A percentile compares a stretch with the other conserved stretches of the same genome.
Conservation (phyloP, 1,284 basidiomycete genomes). For the Boletus smithii region DNA sequence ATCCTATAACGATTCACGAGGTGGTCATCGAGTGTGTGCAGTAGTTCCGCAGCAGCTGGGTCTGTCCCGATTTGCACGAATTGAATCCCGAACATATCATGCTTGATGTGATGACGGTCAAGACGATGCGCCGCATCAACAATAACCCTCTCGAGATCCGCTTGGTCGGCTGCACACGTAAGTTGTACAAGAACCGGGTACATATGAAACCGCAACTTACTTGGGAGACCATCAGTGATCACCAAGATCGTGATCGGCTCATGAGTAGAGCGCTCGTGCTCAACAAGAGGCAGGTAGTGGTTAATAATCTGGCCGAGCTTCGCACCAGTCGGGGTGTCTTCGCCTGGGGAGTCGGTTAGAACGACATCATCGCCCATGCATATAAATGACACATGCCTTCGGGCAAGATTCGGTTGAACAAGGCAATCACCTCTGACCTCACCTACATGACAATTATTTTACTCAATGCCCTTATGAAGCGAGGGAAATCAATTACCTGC, state of each 20-base stretch:
- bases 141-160: slow-evolving; percentile 46
- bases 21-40: slow-evolving; percentile 46
- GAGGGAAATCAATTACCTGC: slow-evolving; percentile 24
- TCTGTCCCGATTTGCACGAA: slow-evolving; percentile 54
- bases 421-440: slow-evolving; percentile 19
- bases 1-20: slow-evolving; percentile 37
- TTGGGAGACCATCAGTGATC: slow-evolving; percentile 50
- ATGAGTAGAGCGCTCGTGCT: slow-evolving; percentile 29
- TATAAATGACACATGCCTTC: slow-evolving; percentile 23
- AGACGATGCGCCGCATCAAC: slow-evolving; percentile 47
- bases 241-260: slow-evolving; percentile 46
- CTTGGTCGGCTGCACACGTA: slow-evolving; percentile 41
- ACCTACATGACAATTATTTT: slow-evolving; percentile 16
- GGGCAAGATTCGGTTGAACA: slow-evolving; percentile 34
- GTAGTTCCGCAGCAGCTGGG: slow-evolving; percentile 40
- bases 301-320: slow-evolving; percentile 40
- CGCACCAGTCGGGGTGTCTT: slow-evolving; percentile 44
- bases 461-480: not conserved
- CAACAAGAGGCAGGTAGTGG: slow-evolving; percentile 40
- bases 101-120: slow-evolving; percentile 37
- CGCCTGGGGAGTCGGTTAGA: slow-evolving; percentile 24
- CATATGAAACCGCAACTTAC: slow-evolving; percentile 28
- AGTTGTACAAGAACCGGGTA: not conserved
- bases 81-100: slow-evolving; percentile 44
- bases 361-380: not conserved